These are phyloP conservation scores for Tritrichomonas musculus DNA, from an alignment of 208 protist genomes.

Conservation along the genomic window DNA sequence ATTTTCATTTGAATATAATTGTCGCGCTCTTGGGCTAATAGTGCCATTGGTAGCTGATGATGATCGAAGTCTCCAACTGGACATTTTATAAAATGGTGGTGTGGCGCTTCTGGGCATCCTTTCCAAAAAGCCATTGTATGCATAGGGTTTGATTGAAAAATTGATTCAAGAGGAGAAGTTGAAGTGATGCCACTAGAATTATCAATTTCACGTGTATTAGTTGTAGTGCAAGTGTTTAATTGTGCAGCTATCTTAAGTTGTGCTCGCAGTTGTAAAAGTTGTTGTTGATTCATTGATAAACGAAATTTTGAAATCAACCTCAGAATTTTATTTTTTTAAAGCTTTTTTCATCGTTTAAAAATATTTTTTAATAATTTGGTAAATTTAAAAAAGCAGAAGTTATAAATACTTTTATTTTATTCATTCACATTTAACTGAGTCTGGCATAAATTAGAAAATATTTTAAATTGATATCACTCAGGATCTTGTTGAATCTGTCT, in stretches of 20 bases:
- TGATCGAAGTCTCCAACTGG: background rate
- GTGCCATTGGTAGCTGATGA: background rate
- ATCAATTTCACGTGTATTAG: background rate
- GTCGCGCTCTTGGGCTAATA: background rate
- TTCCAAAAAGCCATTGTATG: background rate
- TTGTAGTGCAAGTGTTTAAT: background rate
- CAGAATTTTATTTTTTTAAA: too few species aligned
- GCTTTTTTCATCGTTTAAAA: too few species aligned
- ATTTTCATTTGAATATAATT: conserved; percentile 16
- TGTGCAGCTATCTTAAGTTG: background rate
- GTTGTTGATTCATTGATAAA: background rate
- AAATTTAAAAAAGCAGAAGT: too few species aligned
- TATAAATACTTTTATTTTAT: too few species aligned
- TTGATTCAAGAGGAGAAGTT: background rate
- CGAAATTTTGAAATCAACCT: too few species aligned
- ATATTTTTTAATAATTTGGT: too few species aligned
- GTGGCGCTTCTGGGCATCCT: background rate
- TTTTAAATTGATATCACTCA: too few species aligned
- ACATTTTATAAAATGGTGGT: background rate
- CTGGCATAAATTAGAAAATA: too few species aligned
- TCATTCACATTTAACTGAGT: too few species aligned
- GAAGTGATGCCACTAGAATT: background rate
- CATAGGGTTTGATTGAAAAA: background rate
- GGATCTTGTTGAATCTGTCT: background rate
- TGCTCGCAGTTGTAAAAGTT: background rate